Percentiles rank a stretch among this genome's conserved stretches.
These are phyloP conservation scores for Botrytis sinoallii DNA, from an alignment of 2,329 filamentous ascomycete species.

Conservation along the genomic window DNA sequence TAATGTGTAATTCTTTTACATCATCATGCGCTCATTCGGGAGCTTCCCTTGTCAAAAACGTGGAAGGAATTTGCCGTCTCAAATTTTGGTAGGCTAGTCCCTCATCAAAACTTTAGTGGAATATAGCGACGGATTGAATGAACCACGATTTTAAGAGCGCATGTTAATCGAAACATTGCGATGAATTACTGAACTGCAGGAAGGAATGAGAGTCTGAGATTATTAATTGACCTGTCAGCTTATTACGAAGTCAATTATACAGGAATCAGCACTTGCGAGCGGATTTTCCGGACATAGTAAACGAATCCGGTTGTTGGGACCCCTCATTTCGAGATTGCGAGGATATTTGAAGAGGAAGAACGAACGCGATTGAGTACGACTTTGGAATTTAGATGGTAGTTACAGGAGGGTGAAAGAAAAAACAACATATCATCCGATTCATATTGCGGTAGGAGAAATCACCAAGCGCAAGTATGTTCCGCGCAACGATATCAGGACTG, in stretches of 20 bases:
- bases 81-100: background rate
- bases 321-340: background rate
- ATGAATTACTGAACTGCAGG: background rate
- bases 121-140: background rate
- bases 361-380: background rate
- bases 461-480: slow-evolving; percentile 9
- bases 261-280: background rate
- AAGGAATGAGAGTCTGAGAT: background rate
- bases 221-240: background rate
- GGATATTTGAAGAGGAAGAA: background rate
- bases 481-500: background rate
- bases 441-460: background rate
- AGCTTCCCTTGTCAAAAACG: slow-evolving; percentile 2
- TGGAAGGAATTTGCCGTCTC: slow-evolving; percentile 9
- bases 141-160: background rate
- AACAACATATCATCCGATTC: background rate
- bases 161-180: background rate
- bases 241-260: background rate
- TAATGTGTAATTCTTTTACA: background rate
- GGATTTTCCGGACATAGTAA: background rate
- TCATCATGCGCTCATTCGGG: background rate
- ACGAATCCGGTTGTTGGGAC: background rate
- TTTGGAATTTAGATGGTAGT: background rate
- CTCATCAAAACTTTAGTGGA: slow-evolving; percentile 1
- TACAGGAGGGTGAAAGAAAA: background rate